Evolutionary conservation across 2,329 filamentous ascomycete genomes (phyloP).

Genomic region (Corynespora cassiicola): DNA sequence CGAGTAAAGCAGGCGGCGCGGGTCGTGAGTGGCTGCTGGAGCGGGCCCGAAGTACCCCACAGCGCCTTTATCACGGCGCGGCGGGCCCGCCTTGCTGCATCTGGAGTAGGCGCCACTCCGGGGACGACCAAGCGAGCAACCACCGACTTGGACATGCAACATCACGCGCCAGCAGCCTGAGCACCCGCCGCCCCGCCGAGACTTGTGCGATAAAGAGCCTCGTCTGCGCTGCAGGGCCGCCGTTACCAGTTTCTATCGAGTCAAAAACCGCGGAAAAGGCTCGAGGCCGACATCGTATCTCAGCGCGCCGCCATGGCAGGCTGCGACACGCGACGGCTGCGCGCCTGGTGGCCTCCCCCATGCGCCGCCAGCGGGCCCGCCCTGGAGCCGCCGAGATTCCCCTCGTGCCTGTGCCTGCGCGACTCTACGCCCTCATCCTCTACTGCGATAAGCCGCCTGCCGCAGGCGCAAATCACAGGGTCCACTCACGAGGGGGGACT

Average conservation of each 20-base stretch:
- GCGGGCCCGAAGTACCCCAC: conserved; percentile 24
- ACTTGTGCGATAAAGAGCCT: conserved; percentile 25
- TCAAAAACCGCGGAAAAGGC: conserved; percentile 16
- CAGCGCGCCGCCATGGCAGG: background rate
- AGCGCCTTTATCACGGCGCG: conserved; percentile 27
- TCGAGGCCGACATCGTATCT: conserved; percentile 16
- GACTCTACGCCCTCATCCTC: conserved; percentile 4
- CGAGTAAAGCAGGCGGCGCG: conserved; percentile 27
- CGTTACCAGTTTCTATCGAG: conserved; percentile 41
- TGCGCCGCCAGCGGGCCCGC: background rate
- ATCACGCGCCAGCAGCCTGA: conserved; percentile 9
- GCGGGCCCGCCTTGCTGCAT: conserved; percentile 10
- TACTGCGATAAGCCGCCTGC: conserved; percentile 5
- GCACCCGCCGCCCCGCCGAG: conserved; percentile 5
- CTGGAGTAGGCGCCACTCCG: conserved; percentile 1
- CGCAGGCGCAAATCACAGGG: conserved; percentile 13
- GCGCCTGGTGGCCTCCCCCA: conserved; percentile 15
- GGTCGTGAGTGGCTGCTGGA: conserved; percentile 21
- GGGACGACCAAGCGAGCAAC: conserved; percentile 15
- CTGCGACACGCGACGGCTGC: conserved; percentile 5
- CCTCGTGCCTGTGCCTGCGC: conserved; percentile 4
- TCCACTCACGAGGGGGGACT: conserved; percentile 10
- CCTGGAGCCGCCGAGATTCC: background rate
- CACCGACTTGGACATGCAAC: conserved; percentile 16
- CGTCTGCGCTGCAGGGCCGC: conserved; percentile 10